Percentiles rank a stretch among this genome's conserved stretches.
Evolutionary conservation across 176 grass and related monocot species (phyloP).

Genomic region (Carex pumila): DNA sequence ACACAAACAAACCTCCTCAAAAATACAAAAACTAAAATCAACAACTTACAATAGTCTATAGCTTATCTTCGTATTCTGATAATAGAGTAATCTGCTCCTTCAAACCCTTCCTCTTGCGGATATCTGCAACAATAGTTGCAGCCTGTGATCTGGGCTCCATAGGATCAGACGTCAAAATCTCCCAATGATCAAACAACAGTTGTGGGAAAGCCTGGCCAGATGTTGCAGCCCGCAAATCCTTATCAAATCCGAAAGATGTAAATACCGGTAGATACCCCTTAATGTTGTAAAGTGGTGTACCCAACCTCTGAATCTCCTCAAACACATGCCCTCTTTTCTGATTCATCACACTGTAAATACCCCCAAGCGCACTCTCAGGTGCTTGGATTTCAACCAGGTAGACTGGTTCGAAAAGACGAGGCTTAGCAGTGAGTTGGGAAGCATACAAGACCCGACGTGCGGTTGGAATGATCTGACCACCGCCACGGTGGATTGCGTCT

Average conservation of each 20-base stretch:
- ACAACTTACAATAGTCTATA: slow-evolving; percentile 11
- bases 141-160: not conserved
- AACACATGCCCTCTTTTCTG: slow-evolving; percentile 67
- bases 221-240: slow-evolving; percentile 3
- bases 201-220: slow-evolving; percentile 28
- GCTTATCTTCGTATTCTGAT: slow-evolving; percentile 20
- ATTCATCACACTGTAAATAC: slow-evolving; percentile 64
- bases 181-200: slow-evolving; percentile 18
- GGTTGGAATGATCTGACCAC: slow-evolving; percentile 34
- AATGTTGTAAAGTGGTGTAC: slow-evolving; percentile 72
- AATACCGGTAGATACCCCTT: slow-evolving; percentile 51
- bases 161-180: slow-evolving; percentile 15
- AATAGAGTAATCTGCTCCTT: slow-evolving; percentile 21
- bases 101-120: slow-evolving; percentile 25
- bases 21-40: not conserved
- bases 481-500: no score
- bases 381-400: slow-evolving; percentile 68
- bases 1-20: not conserved
- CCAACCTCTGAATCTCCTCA: slow-evolving; percentile 54
- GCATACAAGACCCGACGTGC: slow-evolving; percentile 59
- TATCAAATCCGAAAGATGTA: not conserved
- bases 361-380: slow-evolving; percentile 57
- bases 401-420: slow-evolving; percentile 49
- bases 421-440: slow-evolving; percentile 57
- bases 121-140: slow-evolving; percentile 9